These are phyloP conservation scores for Persicaria maculosa DNA, from an alignment of 148 eudicot species.

Conservation along the genomic window DNA sequence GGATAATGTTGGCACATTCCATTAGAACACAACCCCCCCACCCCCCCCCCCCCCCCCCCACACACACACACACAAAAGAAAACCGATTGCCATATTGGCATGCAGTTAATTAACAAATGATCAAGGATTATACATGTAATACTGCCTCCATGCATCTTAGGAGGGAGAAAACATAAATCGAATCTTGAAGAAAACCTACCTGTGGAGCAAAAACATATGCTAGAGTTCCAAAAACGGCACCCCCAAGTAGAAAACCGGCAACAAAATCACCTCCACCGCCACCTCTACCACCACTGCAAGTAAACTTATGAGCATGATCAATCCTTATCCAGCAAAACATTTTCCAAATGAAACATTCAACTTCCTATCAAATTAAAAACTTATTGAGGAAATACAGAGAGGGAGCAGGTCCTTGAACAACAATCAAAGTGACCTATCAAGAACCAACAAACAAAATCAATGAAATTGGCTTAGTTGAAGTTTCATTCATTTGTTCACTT, in stretches of 20 bases:
- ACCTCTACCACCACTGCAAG: constrained; percentile 35
- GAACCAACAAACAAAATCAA: too few species aligned
- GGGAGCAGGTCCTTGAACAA: not conserved
- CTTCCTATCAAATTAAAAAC: not conserved
- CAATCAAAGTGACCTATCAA: not conserved
- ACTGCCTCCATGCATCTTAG: not conserved
- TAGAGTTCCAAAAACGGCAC: constrained; percentile 76
- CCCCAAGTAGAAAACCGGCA: constrained; percentile 77
- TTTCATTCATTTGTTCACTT: not conserved
- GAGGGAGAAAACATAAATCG: not conserved
- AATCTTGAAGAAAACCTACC: constrained; percentile 28
- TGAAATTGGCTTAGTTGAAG: not conserved
- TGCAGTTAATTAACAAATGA: not conserved
- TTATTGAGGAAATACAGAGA: not conserved
- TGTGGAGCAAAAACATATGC: constrained; percentile 84
- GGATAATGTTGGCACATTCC: not conserved
- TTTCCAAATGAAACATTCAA: not conserved
- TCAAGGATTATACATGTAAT: not conserved
- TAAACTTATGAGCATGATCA: not conserved
- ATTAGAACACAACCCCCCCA: too few species aligned
- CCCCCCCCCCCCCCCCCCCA: too few species aligned
- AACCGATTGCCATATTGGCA: not conserved
- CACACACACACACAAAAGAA: not conserved
- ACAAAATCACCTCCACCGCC: constrained; percentile 66
- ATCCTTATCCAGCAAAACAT: not conserved